These are phyloP conservation scores for Tuber calosporum DNA, from an alignment of 495 filamentous ascomycete species.

Conservation along the genomic window DNA sequence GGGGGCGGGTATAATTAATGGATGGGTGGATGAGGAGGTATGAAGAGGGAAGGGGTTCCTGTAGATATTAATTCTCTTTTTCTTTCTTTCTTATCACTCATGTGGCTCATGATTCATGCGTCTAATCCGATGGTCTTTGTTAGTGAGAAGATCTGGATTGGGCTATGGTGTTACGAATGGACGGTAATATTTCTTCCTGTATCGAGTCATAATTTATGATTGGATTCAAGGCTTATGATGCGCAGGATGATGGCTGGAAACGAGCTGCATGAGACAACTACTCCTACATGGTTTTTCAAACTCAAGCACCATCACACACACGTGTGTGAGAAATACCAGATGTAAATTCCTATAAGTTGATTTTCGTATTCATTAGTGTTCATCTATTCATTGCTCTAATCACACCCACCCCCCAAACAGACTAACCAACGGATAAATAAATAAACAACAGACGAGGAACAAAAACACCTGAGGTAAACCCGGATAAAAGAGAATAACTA, in stretches of 20 bases:
- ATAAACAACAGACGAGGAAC: neutral
- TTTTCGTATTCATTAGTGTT: neutral
- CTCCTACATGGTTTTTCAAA: neutral
- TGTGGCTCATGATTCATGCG: neutral
- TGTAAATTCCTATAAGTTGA: neutral
- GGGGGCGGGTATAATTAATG: slow-evolving; percentile 11
- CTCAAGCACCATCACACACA: neutral
- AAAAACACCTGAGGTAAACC: neutral
- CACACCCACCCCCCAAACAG: neutral
- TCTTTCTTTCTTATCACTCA: neutral
- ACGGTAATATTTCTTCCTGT: neutral
- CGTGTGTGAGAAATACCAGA: neutral
- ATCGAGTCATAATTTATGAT: slow-evolving; percentile 1
- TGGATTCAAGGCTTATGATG: neutral
- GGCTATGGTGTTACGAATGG: neutral
- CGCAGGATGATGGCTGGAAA: neutral
- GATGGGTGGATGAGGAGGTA: neutral
- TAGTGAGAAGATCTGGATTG: neutral
- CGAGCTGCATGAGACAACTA: neutral
- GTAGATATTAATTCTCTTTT: slow-evolving; percentile 12
- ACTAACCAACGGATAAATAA: neutral
- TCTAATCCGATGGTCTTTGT: neutral
- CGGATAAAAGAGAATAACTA: neutral
- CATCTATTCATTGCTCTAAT: neutral
- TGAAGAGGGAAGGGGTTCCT: slow-evolving; percentile 4